Base-by-base conservation (phyloP, 768 basidiomycete genomes). In the Rhizopogon rudus region DNA sequence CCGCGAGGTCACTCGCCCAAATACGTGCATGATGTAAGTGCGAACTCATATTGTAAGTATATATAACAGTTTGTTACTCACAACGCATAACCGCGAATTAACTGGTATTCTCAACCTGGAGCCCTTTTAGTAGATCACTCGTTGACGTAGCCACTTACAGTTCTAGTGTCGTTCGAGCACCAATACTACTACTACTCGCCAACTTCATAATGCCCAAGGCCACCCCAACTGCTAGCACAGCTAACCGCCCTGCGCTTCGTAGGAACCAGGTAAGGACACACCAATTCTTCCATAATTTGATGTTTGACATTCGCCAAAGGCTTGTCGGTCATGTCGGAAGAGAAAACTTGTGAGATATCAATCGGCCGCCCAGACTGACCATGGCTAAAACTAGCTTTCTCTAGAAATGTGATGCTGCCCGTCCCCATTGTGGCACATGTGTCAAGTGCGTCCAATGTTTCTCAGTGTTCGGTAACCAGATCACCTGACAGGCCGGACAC, bases 401-500 rank as follows among this genome's bases (percentile, higher is more conserved):
- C 35, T 28, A 93, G 90, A 92, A 91, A 87, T 93, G 91, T 61
- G 91, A 93, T 70, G 91, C 91, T 41, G 80, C 85, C 41, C 85
- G 91, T 59, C 91, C 91, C 12, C 88, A 92, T 67, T 93, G 91
- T 66, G 79, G 83, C 41, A 91, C 91, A 51, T 93, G 91, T 63
- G 81, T 90, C 57, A 91, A 87, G 89, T 90, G 61, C 64, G 84
- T 77, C 49, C n/a, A n/a, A 31, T 52, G 33, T n/a, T 49, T 42
- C 33, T 31, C 22, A 49, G 28, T 3, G 17, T 16, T 56, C 14
- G 20, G 12, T 9, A 10, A 6, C 14, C 22, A 49, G 20, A 37
- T 37, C 8, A 33, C 14, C 35, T 55, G 48, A 52, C 14, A 44
- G 8, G 1, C 10, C n/a, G 33, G 8, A 57, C 40, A 41, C 17